phyloP scores from a whole-genome alignment of 2,329 filamentous ascomycete genomes.

The Hypoxylon sp. region DNA sequence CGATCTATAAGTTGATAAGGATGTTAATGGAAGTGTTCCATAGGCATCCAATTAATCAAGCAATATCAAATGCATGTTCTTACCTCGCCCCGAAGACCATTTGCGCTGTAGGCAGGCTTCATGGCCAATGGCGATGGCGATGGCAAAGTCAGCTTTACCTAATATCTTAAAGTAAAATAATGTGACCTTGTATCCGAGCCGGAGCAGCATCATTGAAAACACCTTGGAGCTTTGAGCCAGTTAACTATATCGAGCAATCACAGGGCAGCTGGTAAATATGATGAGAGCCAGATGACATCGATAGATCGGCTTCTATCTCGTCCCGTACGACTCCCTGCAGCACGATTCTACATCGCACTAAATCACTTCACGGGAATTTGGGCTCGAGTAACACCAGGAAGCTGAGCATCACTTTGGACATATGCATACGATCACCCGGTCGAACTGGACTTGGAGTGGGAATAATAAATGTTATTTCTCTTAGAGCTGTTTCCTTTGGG shows the following conservation, averaged over 20 bases:
- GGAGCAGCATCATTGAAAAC: neutral
- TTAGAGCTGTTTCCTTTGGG: slow-evolving; percentile 15
- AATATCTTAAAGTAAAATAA: neutral
- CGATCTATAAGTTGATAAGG: neutral
- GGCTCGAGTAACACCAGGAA: neutral
- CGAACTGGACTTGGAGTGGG: neutral
- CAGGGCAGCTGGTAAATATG: neutral
- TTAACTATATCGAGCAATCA: neutral
- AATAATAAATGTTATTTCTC: slow-evolving; percentile 21
- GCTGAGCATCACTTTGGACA: neutral
- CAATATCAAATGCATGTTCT: neutral
- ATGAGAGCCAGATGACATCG: neutral
- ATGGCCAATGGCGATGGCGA: too few relatives aligned
- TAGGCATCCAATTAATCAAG: too few relatives aligned
- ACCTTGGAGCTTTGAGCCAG: neutral
- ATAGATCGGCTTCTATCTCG: neutral
- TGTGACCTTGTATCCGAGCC: neutral
- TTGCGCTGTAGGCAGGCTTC: too few relatives aligned
- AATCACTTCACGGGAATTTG: neutral
- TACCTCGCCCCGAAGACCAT: neutral
- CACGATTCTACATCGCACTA: neutral
- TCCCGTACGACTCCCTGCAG: neutral
- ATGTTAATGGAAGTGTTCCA: neutral
- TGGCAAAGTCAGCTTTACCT: too few relatives aligned
- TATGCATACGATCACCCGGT: neutral